Base-by-base conservation (phyloP, 306 rosid genomes). In the Hippophae tibetana region DNA sequence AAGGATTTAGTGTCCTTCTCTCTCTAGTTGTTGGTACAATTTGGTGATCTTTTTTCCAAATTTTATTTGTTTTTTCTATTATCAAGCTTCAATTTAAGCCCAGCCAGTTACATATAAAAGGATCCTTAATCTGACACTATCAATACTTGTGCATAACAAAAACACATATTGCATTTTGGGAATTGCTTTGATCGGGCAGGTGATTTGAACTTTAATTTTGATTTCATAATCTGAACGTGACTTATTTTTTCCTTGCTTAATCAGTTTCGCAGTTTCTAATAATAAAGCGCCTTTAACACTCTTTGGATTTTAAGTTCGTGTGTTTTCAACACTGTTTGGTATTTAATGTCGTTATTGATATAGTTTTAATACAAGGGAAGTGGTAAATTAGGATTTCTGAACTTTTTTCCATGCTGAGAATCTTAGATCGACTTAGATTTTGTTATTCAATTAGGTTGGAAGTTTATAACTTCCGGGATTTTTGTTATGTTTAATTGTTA, bases 11-110 rank as follows among this genome's bases (percentile, higher is more conserved):
- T 31, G 38, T 4, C 38, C 38, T 31, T 31, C 38, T 31, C 14
- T 49, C 57, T n/a, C 60, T 64, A 66, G 65, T 43, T 0, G 75
- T 72, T 55, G 82, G 63, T 66, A 52, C 40, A 47, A 45, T 71
- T 71, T 71, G 81, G 73, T 71, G 11, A 40, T 68, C 12, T n/a
- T 23, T 6, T 2, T 45, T 46, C 38, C 0, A 31, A 31, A 31
- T 4, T 31, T 31, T 4, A 31, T 42, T 10, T 40, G 13, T 9
- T 43, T 12, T 10, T 1, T 58, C 26, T 5, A 3, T n/a, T 62
- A 5, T 38, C 5, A 10, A 43, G 40, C 23, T 54, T 31, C 41
- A 9, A 54, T 48, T 40, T 8, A 31, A 31, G 43, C 58, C 42
- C 13, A 13, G 60, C 43, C 14, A 54, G 7, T 61, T 57, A 27